Evolutionary conservation across 352 stramenopile genomes (phyloP), one percentile per base, ranked within the genome.

Genomic region (Thalassiosira livingstoniorum): DNA sequence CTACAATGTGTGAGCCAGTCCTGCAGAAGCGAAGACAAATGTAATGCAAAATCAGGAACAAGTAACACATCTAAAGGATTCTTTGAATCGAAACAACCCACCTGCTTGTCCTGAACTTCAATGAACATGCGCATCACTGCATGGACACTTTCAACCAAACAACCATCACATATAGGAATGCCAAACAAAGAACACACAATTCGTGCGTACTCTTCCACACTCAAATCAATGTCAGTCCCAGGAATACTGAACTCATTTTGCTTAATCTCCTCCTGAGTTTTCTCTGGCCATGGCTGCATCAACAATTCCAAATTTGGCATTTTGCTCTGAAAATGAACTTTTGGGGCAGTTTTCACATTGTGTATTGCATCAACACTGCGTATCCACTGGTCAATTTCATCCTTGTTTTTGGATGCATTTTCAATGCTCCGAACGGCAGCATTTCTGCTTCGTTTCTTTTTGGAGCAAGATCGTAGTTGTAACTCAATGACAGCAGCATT

Each of bases 301-400:
- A 80, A 37, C 3, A 80, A 70, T 60, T 77, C 34, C 3, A 74
- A 29, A 27, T n/a, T 47, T 15, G 47, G 55, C 66, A 81, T 77
- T 23, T 63, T 57, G 53, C 67, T 61, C 25, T 57, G 34, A 58
- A 69, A 35, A 11, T 4, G 29, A 13, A 98, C 95, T 83, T 98
- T 93, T 4, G 95, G 92, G 23, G 95, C 94, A 3, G 96, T 96
- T 83, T 98, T 98, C 13, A 91, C 96, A 29, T 95, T 93, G 73
- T 99, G 96, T 67, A 98, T 87, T 37, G 98, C 97, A 15, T 95
- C 93, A 58, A 99, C 98, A 80, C 91, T 98, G 64, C 97, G 96
- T 74, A 99, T 97, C 97, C 97, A 99, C 39, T 94, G 90, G 58
- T 98, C 92, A 69, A 99, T 98, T 79, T 98, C 96, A 71, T 96